Conservation (phyloP, 2,329 filamentous ascomycete species). For the Juglanconis oblonga region DNA sequence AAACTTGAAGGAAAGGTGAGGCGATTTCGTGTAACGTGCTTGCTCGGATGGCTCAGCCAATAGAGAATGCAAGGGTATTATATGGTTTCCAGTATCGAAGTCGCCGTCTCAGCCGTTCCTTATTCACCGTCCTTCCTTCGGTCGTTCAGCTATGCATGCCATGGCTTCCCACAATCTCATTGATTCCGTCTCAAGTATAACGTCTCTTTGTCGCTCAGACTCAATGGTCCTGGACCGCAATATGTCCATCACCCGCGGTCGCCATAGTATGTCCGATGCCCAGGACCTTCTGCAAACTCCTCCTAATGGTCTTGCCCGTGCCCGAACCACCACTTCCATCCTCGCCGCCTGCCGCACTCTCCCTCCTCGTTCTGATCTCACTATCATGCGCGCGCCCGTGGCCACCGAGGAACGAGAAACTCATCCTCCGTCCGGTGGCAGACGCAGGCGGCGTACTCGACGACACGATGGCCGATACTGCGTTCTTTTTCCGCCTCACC, state of each 20-base stretch:
- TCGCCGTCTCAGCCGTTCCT: too few species aligned
- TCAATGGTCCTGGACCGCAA: slow-evolving; percentile 8
- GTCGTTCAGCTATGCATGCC: too few species aligned
- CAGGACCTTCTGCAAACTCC: slow-evolving; percentile 45
- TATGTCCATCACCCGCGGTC: slow-evolving; percentile 7
- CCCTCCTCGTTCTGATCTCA: slow-evolving; percentile 10
- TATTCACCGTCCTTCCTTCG: too few species aligned
- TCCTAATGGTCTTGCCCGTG: slow-evolving; percentile 39
- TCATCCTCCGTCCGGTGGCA: slow-evolving; percentile 19
- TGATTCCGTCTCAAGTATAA: too few species aligned
- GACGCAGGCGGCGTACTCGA: background rate
- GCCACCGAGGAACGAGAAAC: slow-evolving; percentile 22
- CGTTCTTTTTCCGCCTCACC: slow-evolving; percentile 37
- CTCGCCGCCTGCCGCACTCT: slow-evolving; percentile 13
- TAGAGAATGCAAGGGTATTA: too few species aligned
- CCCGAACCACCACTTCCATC: slow-evolving; percentile 16
- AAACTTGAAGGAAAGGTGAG: too few species aligned
- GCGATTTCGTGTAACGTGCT: too few species aligned
- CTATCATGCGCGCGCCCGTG: slow-evolving; percentile 9
- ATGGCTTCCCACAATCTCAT: too few species aligned
- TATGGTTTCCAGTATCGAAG: too few species aligned
- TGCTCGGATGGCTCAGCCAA: too few species aligned
- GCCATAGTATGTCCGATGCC: slow-evolving; percentile 32
- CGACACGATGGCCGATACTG: slow-evolving; percentile 13
- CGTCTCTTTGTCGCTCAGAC: background rate